These are phyloP conservation scores for Kitagawia praeruptora DNA, from an alignment of 129 eudicot genomes.

Conservation along the genomic window DNA sequence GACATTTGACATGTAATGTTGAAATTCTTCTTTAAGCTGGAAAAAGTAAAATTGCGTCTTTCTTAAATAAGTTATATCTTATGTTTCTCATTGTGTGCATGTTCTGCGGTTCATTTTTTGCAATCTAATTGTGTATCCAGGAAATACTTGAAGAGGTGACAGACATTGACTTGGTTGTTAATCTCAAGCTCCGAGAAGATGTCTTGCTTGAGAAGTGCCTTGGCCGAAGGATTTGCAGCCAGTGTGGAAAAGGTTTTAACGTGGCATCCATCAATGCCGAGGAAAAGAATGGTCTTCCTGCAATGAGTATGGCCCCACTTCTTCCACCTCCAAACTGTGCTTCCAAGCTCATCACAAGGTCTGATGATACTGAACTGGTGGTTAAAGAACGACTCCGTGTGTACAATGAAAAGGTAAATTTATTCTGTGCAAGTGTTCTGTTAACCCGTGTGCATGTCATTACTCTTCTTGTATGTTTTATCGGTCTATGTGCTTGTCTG, in stretches of 20 bases:
- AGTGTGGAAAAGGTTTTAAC: conserved; percentile 66
- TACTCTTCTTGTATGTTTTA: background rate
- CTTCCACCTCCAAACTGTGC: conserved; percentile 75
- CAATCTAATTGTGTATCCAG: conserved; percentile 25
- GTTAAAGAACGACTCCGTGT: conserved; percentile 67
- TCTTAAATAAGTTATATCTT: background rate
- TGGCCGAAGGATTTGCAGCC: conserved; percentile 79
- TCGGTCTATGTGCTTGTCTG: background rate
- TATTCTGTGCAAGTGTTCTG: background rate
- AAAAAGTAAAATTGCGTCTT: background rate
- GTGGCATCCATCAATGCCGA: conserved; percentile 67
- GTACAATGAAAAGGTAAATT: conserved; percentile 70
- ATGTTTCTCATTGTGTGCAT: background rate
- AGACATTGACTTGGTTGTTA: conserved; percentile 88
- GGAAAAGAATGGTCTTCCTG: conserved; percentile 71
- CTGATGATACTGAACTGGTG: conserved; percentile 88
- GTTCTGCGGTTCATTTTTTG: background rate
- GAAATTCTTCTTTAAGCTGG: background rate
- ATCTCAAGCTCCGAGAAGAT: conserved; percentile 78
- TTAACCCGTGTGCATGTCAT: background rate
- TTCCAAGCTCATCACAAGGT: conserved; percentile 75
- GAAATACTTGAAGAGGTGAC: conserved; percentile 83
- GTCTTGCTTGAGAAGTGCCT: conserved; percentile 90
- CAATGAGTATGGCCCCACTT: conserved; percentile 75
- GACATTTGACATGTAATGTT: background rate